Conservation (phyloP, 164 flowering plant species). For the Sedum album region DNA sequence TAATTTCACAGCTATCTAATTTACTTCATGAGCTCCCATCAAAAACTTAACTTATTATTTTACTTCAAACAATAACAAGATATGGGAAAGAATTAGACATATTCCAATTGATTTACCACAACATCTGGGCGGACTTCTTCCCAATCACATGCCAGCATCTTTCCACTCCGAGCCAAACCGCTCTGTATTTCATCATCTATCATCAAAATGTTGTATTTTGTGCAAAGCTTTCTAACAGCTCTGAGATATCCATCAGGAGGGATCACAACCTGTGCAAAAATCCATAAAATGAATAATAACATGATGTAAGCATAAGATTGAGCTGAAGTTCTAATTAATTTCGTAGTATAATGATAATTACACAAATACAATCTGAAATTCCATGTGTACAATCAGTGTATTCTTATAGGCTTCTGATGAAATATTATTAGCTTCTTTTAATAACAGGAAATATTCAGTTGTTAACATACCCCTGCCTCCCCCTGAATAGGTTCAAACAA, state of each 20-base stretch:
- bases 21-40: not conserved
- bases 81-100: not conserved
- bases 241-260: slow-evolving; percentile 92
- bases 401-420: not conserved
- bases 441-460: not conserved
- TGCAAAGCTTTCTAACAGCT: slow-evolving; percentile 80
- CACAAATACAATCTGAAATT: not conserved
- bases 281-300: not conserved
- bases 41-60: not conserved
- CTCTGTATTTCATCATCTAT: slow-evolving; percentile 98
- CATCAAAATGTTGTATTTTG: slow-evolving; percentile 75
- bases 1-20: not conserved
- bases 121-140: slow-evolving; percentile 90
- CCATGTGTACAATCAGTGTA: not conserved
- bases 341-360: not conserved
- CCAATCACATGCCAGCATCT: slow-evolving; percentile 94
- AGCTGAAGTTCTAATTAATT: not conserved
- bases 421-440: not conserved
- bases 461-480: slow-evolving; percentile 86
- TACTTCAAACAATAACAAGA: not conserved
- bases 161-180: slow-evolving; percentile 88
- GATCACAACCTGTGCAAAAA: slow-evolving; percentile 53
- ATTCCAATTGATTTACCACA: slow-evolving; percentile 45
- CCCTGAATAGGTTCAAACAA: slow-evolving; percentile 99
- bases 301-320: not conserved